phyloP scores from a whole-genome alignment of 2,329 filamentous ascomycete genomes.

The Trichocomaceae sp. region DNA sequence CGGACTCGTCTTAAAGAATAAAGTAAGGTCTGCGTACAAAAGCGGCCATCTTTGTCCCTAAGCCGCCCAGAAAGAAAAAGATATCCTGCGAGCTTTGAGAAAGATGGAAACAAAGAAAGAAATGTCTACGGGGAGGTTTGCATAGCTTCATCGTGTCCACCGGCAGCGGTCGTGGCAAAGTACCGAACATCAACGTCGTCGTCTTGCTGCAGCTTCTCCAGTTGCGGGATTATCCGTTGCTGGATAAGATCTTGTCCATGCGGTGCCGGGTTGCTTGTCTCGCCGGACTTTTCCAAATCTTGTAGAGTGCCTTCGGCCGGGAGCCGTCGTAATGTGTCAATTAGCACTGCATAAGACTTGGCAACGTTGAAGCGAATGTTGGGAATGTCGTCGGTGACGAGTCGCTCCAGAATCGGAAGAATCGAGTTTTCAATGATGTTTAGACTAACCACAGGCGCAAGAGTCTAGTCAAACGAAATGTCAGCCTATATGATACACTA shows the following conservation, averaged over 20 bases:
- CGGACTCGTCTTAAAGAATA: constrained; percentile 11
- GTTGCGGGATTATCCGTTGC: constrained; percentile 76
- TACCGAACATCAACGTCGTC: constrained; percentile 97
- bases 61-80: not conserved
- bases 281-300: constrained; percentile 73
- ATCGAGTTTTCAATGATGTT: constrained; percentile 91
- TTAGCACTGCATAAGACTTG: constrained; percentile 88
- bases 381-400: constrained; percentile 88
- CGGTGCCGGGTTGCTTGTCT: constrained; percentile 51
- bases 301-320: constrained; percentile 82
- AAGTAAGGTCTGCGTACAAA: constrained; percentile 15
- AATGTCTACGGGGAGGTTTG: constrained; percentile 43
- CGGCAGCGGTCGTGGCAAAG: constrained; percentile 86
- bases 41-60: not conserved
- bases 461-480: constrained; percentile 55
- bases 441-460: constrained; percentile 85
- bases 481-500: constrained; percentile 20
- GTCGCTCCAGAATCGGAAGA: constrained; percentile 90
- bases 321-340: constrained; percentile 84
- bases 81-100: not conserved
- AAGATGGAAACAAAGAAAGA: not conserved
- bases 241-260: constrained; percentile 74
- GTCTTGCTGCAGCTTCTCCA: constrained; percentile 94
- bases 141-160: constrained; percentile 48
- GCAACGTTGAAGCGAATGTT: constrained; percentile 99